Conservation (phyloP, 805 yeast genomes). For the Metschnikowia sp. region DNA sequence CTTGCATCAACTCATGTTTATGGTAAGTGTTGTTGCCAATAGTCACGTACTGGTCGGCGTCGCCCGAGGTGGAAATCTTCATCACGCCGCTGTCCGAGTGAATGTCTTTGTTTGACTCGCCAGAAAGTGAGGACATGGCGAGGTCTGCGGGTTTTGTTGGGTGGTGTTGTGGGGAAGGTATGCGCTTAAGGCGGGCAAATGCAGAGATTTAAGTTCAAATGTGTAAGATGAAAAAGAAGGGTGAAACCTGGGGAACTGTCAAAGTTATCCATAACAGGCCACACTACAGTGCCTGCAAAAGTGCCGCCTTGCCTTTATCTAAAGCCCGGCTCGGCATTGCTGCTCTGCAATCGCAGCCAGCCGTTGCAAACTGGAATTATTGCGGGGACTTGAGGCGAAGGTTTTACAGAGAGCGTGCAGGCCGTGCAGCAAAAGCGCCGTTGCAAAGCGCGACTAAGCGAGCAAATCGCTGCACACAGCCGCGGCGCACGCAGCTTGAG, state of each 20-base stretch:
- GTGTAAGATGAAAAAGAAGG: neutral
- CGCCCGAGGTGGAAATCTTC: conserved; percentile 32
- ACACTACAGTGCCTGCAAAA: neutral
- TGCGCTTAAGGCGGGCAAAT: neutral
- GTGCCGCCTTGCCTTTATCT: neutral
- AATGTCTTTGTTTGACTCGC: conserved; percentile 11
- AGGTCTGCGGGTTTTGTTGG: neutral
- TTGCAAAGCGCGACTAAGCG: conserved; percentile 4
- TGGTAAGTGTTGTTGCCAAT: conserved; percentile 30
- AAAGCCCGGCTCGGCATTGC: conserved; percentile 1
- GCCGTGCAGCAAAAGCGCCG: no score
- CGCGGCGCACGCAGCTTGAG: no score
- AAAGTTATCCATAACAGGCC: neutral
- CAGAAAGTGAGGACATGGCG: conserved; percentile 14
- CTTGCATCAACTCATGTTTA: conserved; percentile 34
- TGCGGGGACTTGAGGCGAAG: conserved; percentile 11
- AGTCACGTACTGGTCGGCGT: conserved; percentile 29
- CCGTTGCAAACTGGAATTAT: conserved; percentile 1
- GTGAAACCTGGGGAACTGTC: neutral
- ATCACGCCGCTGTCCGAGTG: conserved; percentile 9
- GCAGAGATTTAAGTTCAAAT: neutral
- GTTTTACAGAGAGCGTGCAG: neutral
- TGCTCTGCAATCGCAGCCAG: conserved; percentile 1
- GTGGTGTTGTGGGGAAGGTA: neutral
- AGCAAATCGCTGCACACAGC: neutral